phyloP scores from a whole-genome alignment of 2,329 filamentous ascomycete species.

The Xylaria arbuscula region DNA sequence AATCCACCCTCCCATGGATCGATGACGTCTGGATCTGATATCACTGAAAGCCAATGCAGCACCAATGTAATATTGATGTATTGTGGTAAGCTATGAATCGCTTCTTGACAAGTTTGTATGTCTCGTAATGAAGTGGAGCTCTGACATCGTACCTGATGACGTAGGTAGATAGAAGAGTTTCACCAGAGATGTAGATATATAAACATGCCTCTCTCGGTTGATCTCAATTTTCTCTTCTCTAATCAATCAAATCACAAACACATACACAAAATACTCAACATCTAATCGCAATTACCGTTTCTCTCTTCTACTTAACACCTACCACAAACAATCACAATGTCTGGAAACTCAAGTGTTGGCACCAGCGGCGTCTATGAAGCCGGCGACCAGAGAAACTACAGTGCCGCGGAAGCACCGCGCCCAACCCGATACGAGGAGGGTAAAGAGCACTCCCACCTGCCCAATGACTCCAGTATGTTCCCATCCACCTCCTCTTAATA shows the following conservation, averaged over 20 bases:
- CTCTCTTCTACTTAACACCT: conserved; percentile 15
- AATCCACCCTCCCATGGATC: conserved; percentile 22
- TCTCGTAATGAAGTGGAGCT: background rate
- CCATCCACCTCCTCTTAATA: background rate
- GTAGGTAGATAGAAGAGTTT: conserved; percentile 27
- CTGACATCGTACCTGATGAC: conserved; percentile 38
- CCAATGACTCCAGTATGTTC: conserved; percentile 76
- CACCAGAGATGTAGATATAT: background rate
- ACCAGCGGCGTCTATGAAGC: conserved; percentile 75
- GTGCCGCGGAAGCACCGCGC: conserved; percentile 62
- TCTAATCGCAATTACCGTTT: background rate
- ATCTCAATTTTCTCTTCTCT: background rate
- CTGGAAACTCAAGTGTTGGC: conserved; percentile 72
- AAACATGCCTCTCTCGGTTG: background rate
- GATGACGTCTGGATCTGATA: conserved; percentile 37
- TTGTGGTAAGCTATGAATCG: conserved; percentile 13
- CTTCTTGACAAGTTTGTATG: background rate
- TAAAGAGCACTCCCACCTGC: conserved; percentile 73
- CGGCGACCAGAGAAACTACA: conserved; percentile 77
- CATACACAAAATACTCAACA: background rate
- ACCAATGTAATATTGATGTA: conserved; percentile 2
- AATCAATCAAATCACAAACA: background rate
- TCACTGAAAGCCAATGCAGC: conserved; percentile 1
- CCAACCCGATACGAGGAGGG: conserved; percentile 77
- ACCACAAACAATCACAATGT: conserved; percentile 46